Conservation (phyloP, 2,329 filamentous ascomycete species). For the Metarhizium humberi region DNA sequence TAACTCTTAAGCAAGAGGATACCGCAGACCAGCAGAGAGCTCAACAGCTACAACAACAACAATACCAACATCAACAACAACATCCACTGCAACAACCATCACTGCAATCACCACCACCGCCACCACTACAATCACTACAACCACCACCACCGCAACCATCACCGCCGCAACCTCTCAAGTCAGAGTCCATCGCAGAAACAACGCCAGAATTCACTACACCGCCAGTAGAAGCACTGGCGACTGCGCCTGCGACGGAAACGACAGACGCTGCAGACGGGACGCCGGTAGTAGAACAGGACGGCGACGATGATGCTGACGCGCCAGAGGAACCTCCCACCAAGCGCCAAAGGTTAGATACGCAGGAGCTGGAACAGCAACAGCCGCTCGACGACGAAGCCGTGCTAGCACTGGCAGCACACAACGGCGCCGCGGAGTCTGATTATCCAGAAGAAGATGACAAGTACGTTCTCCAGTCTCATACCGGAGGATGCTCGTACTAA, state of each 20-base stretch:
- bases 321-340: slow-evolving; percentile 29
- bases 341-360: slow-evolving; percentile 26
- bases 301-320: slow-evolving; percentile 8
- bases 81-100: too few relatives aligned
- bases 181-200: background rate
- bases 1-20: background rate
- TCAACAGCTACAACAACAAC: background rate
- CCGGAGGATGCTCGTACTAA: background rate
- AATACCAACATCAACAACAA: too few relatives aligned
- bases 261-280: background rate
- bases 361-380: slow-evolving; percentile 20
- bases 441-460: slow-evolving; percentile 29
- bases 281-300: slow-evolving; percentile 4
- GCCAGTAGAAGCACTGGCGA: background rate
- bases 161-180: background rate
- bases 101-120: too few relatives aligned
- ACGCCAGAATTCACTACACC: background rate
- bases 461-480: background rate
- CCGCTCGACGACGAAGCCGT: slow-evolving; percentile 39
- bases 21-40: background rate
- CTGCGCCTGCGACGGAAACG: background rate
- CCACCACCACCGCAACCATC: background rate
- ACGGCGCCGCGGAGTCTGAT: slow-evolving; percentile 25
- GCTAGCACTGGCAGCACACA: slow-evolving; percentile 36
- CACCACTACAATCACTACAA: too few relatives aligned